Evolutionary conservation across 345 rosid species (phyloP).

Genomic region (Noccaea bulbosa): DNA sequence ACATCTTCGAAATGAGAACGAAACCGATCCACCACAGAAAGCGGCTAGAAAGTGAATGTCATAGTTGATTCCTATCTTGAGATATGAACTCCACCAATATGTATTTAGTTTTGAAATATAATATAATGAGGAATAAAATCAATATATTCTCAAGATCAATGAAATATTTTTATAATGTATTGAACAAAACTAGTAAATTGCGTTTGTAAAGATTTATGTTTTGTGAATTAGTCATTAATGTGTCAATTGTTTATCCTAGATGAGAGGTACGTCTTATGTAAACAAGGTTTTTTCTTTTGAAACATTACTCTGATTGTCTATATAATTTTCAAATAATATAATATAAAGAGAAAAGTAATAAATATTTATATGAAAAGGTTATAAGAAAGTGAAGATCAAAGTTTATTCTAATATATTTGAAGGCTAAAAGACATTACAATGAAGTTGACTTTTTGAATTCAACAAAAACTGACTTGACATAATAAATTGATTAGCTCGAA

Average conservation of each 20-base stretch:
- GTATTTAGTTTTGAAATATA: conserved; percentile 15
- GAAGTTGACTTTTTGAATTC: conserved; percentile 37
- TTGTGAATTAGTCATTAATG: neutral
- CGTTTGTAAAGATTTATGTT: neutral
- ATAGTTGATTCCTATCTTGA: conserved; percentile 37
- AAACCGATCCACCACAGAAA: conserved; percentile 37
- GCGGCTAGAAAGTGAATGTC: conserved; percentile 31
- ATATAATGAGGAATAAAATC: conserved; percentile 11
- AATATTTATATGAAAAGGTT: conserved; percentile 6
- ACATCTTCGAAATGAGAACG: conserved; percentile 39
- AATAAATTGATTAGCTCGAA: conserved; percentile 42
- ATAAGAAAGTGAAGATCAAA: conserved; percentile 35
- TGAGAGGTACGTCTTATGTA: neutral
- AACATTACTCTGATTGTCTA: neutral
- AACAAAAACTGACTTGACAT: conserved; percentile 39
- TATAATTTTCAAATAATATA: neutral
- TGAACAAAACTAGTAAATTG: conserved; percentile 19
- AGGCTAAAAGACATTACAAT: conserved; percentile 17
- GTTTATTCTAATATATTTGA: conserved; percentile 29
- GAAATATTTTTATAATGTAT: conserved; percentile 10
- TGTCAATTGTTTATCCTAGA: neutral
- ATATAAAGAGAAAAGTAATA: neutral
- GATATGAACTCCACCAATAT: conserved; percentile 26
- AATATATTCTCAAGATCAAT: conserved; percentile 28
- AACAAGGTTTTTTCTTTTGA: neutral